These are phyloP conservation scores for Spergularia bocconei DNA, from an alignment of 148 eudicot genomes.

Conservation along the genomic window DNA sequence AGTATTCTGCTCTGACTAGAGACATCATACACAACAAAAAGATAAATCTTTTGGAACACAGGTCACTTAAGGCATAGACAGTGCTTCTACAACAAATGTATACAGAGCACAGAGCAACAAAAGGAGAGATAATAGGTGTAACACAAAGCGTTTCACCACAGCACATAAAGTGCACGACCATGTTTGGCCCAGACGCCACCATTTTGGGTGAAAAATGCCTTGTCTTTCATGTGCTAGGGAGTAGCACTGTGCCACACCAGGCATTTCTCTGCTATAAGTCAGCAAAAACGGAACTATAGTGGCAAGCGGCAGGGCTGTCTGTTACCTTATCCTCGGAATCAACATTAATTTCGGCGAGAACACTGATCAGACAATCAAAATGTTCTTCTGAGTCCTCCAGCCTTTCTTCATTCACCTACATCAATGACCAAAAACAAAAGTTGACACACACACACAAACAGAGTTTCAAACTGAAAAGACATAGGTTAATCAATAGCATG, in stretches of 20 bases:
- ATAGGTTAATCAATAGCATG: not conserved
- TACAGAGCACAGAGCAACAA: not conserved
- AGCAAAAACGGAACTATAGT: not conserved
- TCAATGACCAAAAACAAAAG: constrained; percentile 13
- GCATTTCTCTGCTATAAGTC: not conserved
- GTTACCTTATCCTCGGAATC: constrained; percentile 43
- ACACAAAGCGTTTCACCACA: too few relatives aligned
- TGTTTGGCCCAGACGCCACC: too few relatives aligned
- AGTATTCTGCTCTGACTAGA: not conserved
- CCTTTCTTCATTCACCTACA: constrained; percentile 54
- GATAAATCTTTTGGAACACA: not conserved
- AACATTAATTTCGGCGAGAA: constrained; percentile 58
- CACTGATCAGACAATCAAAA: constrained; percentile 72
- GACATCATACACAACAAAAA: not conserved
- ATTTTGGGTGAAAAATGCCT: too few relatives aligned
- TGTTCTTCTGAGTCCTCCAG: constrained; percentile 34
- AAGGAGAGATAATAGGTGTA: too few relatives aligned
- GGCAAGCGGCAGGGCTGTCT: not conserved
- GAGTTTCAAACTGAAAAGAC: too few relatives aligned
- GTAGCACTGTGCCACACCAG: too few relatives aligned
- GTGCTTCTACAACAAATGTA: not conserved
- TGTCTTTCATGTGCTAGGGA: too few relatives aligned
- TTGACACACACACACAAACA: constrained; percentile 10
- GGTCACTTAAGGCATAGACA: not conserved
- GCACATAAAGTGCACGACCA: too few relatives aligned